Conservation (phyloP, 2,329 filamentous ascomycete genomes). For the Cytospora piceicola region DNA sequence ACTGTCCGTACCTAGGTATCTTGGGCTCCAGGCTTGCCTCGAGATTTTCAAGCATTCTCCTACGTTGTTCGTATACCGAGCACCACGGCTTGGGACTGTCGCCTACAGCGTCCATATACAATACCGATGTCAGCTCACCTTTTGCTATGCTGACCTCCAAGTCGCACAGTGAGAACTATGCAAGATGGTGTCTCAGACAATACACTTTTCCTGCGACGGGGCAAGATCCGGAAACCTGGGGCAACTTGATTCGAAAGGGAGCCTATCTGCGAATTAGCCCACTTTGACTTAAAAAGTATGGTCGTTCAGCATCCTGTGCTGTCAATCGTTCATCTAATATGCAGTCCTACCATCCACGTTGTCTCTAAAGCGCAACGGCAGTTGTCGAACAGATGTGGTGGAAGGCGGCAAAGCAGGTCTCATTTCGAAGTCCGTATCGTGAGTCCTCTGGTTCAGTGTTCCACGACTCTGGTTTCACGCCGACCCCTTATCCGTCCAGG, state of each 20-base stretch:
- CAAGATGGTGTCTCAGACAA: slow-evolving; percentile 17
- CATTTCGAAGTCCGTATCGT: not conserved
- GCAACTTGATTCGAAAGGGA: slow-evolving; percentile 4
- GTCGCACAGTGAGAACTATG: slow-evolving; percentile 11
- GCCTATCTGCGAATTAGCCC: slow-evolving; percentile 17
- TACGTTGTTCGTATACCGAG: not conserved
- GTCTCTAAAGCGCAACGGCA: slow-evolving; percentile 22
- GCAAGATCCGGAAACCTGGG: slow-evolving; percentile 11
- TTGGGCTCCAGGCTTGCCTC: not conserved
- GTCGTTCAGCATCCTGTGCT: slow-evolving; percentile 18
- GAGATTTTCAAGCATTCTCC: not conserved
- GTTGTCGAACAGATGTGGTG: slow-evolving; percentile 15
- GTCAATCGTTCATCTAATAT: slow-evolving; percentile 19
- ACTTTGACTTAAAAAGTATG: slow-evolving; percentile 5
- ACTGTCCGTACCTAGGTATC: not conserved
- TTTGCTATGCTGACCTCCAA: not conserved
- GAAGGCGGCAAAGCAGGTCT: slow-evolving; percentile 10
- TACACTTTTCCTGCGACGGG: not conserved
- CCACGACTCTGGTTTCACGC: slow-evolving; percentile 20
- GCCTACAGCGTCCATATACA: slow-evolving; percentile 14
- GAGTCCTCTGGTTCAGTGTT: slow-evolving; percentile 1
- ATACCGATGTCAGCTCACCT: not conserved
- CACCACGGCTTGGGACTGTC: slow-evolving; percentile 16
- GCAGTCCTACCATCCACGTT: slow-evolving; percentile 15
- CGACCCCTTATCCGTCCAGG: slow-evolving; percentile 20